Evolutionary conservation across 306 rosid species (phyloP), one percentile per base, ranked within the genome.

Genomic region (Lathyrus sativus): DNA sequence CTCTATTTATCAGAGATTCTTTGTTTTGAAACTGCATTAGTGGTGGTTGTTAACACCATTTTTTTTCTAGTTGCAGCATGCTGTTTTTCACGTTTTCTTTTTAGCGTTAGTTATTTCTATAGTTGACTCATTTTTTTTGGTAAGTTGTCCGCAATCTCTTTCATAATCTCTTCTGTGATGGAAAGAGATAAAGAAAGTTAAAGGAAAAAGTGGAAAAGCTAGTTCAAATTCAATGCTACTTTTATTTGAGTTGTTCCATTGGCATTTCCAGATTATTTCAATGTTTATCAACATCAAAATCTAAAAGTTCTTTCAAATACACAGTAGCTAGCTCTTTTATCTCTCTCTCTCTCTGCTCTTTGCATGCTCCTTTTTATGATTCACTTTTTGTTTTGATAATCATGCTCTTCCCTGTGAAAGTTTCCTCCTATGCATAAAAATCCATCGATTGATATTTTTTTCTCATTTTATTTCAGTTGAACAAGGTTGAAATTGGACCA

Each of bases 401-500:
- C 15, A 39, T 70, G 13, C 51, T 43, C 35, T 43, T 62, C 60
- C 74, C 5, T 58, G 11, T 51, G 11, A 45, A 15, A 53, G 22
- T 18, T 68, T 50, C 64, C 65, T 33, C 61, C 74, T 41, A 35
- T 51, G 63, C 29, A 15, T 49, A 61, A 24, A 10, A 44, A 59
- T 70, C 42, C 9, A 9, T 65, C 38, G 60, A 31, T 22, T 65
- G 9, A 41, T 9, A 38, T 37, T 53, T 10, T 72, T 46, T 48
- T 10, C 43, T 49, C 26, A 33, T 57, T 65, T 65, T 24, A 46
- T 76, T 78, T 73, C 87, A 92, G 96, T 80, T 92, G 85, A 90
- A 92, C 91, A 92, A 88, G 80, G 86, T 73, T 83, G 93, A 85
- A 39, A 86, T 86, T 38, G 98, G 91, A 69, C 98, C 96, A 53